phyloP scores from a whole-genome alignment of 805 yeast genomes.

The Metschnikowia noctiluminum region DNA sequence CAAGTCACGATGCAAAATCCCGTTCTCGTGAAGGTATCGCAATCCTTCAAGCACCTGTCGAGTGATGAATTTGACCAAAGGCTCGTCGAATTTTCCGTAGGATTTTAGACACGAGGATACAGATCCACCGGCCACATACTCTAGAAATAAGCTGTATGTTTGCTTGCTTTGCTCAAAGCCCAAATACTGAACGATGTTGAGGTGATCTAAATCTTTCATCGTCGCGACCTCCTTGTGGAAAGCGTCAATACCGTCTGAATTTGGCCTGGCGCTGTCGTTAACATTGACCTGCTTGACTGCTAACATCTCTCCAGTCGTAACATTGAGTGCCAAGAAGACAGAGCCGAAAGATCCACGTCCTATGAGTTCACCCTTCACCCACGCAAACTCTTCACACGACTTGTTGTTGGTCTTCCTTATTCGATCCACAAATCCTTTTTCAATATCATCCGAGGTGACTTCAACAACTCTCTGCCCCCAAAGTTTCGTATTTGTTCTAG shows the following conservation, averaged over 20 bases:
- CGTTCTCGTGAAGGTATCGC: conserved; percentile 81
- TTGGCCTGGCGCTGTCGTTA: conserved; percentile 22
- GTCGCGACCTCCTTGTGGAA: conserved; percentile 88
- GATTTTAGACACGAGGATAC: conserved; percentile 80
- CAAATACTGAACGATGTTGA: conserved; percentile 90
- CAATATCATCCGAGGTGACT: conserved; percentile 69
- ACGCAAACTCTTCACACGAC: conserved; percentile 79
- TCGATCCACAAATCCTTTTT: conserved; percentile 62
- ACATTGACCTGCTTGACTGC: conserved; percentile 94
- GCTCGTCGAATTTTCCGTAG: conserved; percentile 83
- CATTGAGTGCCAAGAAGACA: conserved; percentile 86
- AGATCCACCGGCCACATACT: conserved; percentile 97
- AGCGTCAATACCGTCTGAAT: conserved; percentile 69
- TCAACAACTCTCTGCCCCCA: conserved; percentile 97
- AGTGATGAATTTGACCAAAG: conserved; percentile 66
- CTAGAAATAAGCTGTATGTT: conserved; percentile 83
- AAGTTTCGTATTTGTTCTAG: conserved; percentile 84
- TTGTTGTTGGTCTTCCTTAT: conserved; percentile 60
- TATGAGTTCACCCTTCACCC: conserved; percentile 96
- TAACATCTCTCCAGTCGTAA: conserved; percentile 97
- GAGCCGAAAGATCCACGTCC: conserved; percentile 97
- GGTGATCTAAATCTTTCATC: conserved; percentile 88
- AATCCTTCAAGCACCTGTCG: conserved; percentile 80
- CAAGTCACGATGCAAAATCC: conserved; percentile 89
- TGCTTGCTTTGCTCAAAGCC: conserved; percentile 81